phyloP scores from a whole-genome alignment of 208 protist genomes.

The Leishmania major region DNA sequence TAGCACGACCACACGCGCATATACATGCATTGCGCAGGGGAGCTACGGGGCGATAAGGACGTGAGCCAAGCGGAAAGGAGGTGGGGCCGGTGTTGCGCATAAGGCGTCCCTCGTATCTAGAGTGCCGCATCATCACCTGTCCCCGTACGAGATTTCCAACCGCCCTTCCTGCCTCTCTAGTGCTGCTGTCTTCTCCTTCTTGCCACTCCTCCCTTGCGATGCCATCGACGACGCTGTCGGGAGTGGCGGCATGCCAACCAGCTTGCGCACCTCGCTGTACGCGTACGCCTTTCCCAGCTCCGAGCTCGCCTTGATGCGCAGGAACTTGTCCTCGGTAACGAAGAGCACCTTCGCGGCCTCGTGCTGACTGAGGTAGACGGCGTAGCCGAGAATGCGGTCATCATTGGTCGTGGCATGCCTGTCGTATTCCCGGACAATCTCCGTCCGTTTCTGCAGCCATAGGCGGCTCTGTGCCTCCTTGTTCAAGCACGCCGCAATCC shows the following conservation, averaged over 20 bases:
- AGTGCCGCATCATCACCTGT: not conserved
- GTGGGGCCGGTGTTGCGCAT: not conserved
- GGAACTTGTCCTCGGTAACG: conserved; percentile 84
- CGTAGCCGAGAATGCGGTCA: conserved; percentile 84
- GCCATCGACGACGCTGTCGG: not conserved
- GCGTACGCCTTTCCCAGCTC: conserved; percentile 62
- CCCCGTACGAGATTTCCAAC: not conserved
- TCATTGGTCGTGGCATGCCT: conserved; percentile 56
- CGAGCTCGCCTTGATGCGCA: conserved; percentile 69
- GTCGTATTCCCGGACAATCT: conserved; percentile 68
- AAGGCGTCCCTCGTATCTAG: not conserved
- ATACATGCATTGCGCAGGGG: too few relatives aligned
- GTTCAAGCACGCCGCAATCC: conserved; percentile 43
- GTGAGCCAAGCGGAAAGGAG: not conserved
- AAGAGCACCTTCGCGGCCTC: conserved; percentile 53
- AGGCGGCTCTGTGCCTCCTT: conserved; percentile 23
- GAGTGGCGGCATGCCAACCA: conserved; percentile 37
- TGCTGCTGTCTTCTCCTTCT: not conserved
- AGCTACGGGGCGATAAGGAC: not conserved
- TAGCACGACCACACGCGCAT: not conserved
- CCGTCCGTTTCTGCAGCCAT: conserved; percentile 62
- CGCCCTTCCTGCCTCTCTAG: not conserved
- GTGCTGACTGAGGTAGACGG: conserved; percentile 58
- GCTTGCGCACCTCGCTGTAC: conserved; percentile 45
- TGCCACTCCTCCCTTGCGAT: not conserved